phyloP scores from a whole-genome alignment of 208 protist species.

The Leptomonas pyrrhocoris region DNA sequence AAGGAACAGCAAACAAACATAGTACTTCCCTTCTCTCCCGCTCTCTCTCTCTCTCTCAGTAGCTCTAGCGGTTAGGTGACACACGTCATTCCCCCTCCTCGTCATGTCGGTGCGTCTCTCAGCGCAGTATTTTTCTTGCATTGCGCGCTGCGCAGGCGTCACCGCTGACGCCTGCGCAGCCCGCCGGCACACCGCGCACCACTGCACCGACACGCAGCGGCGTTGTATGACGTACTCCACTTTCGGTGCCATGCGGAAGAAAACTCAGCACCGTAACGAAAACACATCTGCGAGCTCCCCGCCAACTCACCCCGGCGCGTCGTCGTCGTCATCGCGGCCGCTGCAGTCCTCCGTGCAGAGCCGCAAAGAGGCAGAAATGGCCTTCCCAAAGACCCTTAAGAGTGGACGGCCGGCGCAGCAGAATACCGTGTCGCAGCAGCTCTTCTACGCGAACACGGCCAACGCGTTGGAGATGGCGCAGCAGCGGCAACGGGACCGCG shows the following conservation, averaged over 20 bases:
- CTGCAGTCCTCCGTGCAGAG: slow-evolving; percentile 52
- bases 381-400: slow-evolving; percentile 78
- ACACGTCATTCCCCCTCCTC: no score
- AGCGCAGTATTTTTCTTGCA: no score
- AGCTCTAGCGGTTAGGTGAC: no score
- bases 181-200: not conserved
- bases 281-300: not conserved
- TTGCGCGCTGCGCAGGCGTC: not conserved
- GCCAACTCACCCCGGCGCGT: slow-evolving; percentile 3
- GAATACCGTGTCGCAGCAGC: slow-evolving; percentile 60
- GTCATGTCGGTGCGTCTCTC: not conserved
- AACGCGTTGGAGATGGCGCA: slow-evolving; percentile 42
- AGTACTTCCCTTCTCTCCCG: no score
- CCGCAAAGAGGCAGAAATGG: slow-evolving; percentile 47
- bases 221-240: slow-evolving; percentile 40
- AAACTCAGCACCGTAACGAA: not conserved
- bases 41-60: not conserved
- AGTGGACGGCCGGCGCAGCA: slow-evolving; percentile 78
- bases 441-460: slow-evolving; percentile 47
- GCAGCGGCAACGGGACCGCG: slow-evolving; percentile 50
- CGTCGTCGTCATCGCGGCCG: slow-evolving; percentile 34
- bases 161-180: not conserved
- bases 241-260: slow-evolving; percentile 34
- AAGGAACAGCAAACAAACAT: no score
- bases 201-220: not conserved